Base-by-base conservation (phyloP, 2,329 filamentous ascomycete genomes). In the Cladosporium sphaerospermum region DNA sequence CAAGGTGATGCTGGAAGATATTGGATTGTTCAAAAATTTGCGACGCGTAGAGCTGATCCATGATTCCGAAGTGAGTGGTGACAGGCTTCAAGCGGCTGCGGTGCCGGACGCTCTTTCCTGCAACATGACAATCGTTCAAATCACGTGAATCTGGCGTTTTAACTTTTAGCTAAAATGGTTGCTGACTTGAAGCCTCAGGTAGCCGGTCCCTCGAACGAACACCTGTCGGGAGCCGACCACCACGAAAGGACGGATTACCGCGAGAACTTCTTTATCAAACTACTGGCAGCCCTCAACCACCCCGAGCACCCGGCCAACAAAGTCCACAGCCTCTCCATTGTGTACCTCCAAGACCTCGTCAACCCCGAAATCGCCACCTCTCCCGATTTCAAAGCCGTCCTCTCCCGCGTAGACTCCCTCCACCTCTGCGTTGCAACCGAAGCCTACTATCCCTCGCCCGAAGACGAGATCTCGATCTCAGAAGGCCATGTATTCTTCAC, bases 261-360 rank as follows among this genome's bases (percentile, higher is more conserved):
- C 8, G 39, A 36, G 16, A 31, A 18, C 11, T 51, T 51, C 11
- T 34, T 51, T 9, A n/a, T 2, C 9, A 31, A 11, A 2, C 10
- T 51, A 8, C 8, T 51, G 5, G 4, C 16, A 4, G 48, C 48
- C 23, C 11, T 51, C 2, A 51, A 51, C 9, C 48, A 44, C n/a
- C 16, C 52, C 11, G 50, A 57, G 3, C 50, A 54, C 28, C 51
- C 54, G 4, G 50, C 45, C 4, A 9, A 8, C 3, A 56, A 56
- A 10, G 33, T 64, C 2, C 40, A 57, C 10, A 53, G 43, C 8
- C 45, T 67, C 2, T 56, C 56, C 1, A 57, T 67, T 33, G 54
- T 59, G 18, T 62, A 67, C 19, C 18, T 67, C 19, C 63, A 66
- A 40, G 61, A 64, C 40, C 32, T 53, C 3, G 49, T 54, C 0